Evolutionary conservation across 2,329 filamentous ascomycete species (phyloP), one percentile per base, ranked within the genome.

Genomic region (Juglanconis sp.): DNA sequence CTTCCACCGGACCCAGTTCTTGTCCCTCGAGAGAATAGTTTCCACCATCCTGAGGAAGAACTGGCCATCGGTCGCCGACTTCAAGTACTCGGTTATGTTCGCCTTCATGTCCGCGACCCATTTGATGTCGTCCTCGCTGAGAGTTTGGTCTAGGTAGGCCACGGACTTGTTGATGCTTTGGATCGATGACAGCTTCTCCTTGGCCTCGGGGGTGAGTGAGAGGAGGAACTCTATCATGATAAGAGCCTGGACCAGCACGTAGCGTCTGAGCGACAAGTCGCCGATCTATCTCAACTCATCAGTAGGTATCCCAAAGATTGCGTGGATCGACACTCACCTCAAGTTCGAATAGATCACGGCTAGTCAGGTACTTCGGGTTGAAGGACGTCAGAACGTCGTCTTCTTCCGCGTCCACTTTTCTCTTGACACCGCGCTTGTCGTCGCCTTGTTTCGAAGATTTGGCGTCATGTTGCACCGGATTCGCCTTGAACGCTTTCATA

Each of bases 1-100:
- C 77, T 99, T 99, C 95, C 95, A 99, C 64, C 92, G 89, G 49
- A 96, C 92, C 96, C 96, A 99, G 71, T 98, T 97, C 79, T 97
- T 98, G 74, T 99, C 95, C 64, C 95, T 85, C 31, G 92, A 91
- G 35, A 99, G 84, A 36, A 99, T 94, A 11, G 93, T 98, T 72
- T 98, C 94, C 36, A 99, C 92, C 86, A 98, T 96, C 44, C 95
- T 89, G 75, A 92, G 90, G 74, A 98, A 99, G 74, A 96, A 96
- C 65, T 91, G 90, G 35, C 95, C 95, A 69, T 96, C 93, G 47
- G 81, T 77, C 24, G 91, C 91, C 67, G 88, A 83, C 70, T 90
- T 89, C 59, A 99, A 83, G 73, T 97, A 96, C 61, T 87, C 86
- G 61, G 90, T 89, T 68, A 98, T 96, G 6, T 82, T 81, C 42